phyloP scores from a whole-genome alignment of 164 flowering plant genomes.

The Echeveria elegans region DNA sequence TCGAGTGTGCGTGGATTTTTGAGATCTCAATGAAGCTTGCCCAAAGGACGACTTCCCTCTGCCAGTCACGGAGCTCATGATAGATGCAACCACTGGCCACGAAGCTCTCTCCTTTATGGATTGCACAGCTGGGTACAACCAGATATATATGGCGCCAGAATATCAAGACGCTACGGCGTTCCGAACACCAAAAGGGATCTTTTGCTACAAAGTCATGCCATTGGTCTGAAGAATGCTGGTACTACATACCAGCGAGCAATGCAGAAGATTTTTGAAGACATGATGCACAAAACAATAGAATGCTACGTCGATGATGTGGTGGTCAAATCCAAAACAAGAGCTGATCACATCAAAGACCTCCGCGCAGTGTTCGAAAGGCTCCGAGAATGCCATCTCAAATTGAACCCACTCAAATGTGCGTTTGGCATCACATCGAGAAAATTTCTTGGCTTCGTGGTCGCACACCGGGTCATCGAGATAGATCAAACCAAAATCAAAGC shows the following conservation, averaged over 20 bases:
- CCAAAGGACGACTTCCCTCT: neutral
- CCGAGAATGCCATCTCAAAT: neutral
- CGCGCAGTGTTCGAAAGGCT: neutral
- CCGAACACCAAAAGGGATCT: neutral
- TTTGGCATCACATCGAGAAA: neutral
- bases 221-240: constrained; percentile 5
- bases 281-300: neutral
- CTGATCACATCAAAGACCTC: neutral
- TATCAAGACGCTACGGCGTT: neutral
- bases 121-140: neutral
- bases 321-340: neutral
- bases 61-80: neutral
- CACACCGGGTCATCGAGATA: neutral
- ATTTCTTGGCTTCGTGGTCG: neutral
- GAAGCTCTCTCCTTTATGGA: neutral
- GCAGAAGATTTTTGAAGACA: constrained; percentile 1
- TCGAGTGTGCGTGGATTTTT: neutral
- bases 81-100: neutral
- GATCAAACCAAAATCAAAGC: neutral
- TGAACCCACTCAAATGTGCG: constrained; percentile 2
- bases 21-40: neutral
- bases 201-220: constrained; percentile 6
- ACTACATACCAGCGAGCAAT: constrained; percentile 1
- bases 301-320: constrained; percentile 5
- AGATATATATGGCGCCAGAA: neutral